Conservation (phyloP, 352 stramenopile genomes). For the Globisporangium yorkense region DNA sequence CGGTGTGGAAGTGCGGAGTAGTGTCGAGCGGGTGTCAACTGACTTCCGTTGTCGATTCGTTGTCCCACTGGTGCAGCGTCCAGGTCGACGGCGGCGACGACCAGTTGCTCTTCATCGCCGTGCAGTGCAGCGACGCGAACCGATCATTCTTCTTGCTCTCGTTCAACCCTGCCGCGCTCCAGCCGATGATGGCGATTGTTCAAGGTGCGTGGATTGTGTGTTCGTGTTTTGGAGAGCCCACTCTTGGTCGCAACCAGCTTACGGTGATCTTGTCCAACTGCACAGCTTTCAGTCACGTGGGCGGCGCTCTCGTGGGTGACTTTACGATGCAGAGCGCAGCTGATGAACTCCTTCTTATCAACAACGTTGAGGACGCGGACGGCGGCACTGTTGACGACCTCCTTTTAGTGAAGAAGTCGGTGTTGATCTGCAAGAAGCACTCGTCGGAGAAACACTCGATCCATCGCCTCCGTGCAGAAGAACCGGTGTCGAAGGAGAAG, state of each 20-base stretch:
- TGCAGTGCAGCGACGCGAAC: constrained; percentile 38
- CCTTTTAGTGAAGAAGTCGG: constrained; percentile 35
- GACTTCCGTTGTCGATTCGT: constrained; percentile 1
- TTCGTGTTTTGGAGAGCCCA: neutral
- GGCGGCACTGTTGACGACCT: constrained; percentile 10
- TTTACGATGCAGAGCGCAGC: constrained; percentile 18
- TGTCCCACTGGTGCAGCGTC: constrained; percentile 16
- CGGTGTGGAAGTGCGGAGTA: neutral
- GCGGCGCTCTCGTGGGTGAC: constrained; percentile 24
- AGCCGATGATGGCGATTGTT: constrained; percentile 32
- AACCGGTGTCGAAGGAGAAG: constrained; percentile 14
- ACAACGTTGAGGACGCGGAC: constrained; percentile 15
- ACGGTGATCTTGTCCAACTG: neutral
- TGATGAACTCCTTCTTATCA: constrained; percentile 34
- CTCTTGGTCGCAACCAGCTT: neutral
- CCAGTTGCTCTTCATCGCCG: constrained; percentile 14
- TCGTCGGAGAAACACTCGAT: constrained; percentile 23
- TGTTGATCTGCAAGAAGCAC: constrained; percentile 37
- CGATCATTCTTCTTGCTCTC: constrained; percentile 47
- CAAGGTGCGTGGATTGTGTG: constrained; percentile 25
- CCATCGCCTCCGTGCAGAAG: constrained; percentile 30
- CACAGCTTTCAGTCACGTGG: constrained; percentile 46
- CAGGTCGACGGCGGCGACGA: constrained; percentile 12
- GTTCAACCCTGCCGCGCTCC: constrained; percentile 24
- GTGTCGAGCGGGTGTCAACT: neutral